These are phyloP conservation scores for Podospora fimiseda DNA, from an alignment of 495 filamentous ascomycete genomes.

Conservation along the genomic window DNA sequence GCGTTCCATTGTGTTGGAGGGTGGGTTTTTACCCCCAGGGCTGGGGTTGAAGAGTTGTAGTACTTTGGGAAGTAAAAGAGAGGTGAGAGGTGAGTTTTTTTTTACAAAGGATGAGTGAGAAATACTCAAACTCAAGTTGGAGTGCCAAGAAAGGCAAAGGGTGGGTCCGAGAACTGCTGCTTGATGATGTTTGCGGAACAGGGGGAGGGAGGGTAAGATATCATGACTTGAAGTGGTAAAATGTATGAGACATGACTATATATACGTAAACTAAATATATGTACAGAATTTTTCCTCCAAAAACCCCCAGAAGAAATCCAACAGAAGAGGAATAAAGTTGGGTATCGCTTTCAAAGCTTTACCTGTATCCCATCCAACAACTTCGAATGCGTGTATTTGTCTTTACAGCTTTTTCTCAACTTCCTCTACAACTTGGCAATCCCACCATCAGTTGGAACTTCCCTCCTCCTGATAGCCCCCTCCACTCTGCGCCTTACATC, in stretches of 20 bases:
- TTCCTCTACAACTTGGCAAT: slow-evolving; percentile 42
- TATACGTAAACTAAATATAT: too few relatives aligned
- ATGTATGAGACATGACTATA: too few relatives aligned
- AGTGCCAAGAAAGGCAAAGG: not conserved
- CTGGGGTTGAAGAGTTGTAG: not conserved
- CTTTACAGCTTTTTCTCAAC: not conserved
- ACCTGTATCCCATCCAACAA: too few relatives aligned
- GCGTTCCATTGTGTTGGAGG: slow-evolving; percentile 14
- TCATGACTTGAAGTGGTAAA: too few relatives aligned
- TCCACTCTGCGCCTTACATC: slow-evolving; percentile 28
- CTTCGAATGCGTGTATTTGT: not conserved
- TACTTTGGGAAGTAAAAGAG: not conserved
- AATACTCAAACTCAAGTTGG: slow-evolving; percentile 1
- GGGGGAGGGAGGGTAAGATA: too few relatives aligned
- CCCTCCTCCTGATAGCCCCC: slow-evolving; percentile 39
- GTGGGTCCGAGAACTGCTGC: too few relatives aligned
- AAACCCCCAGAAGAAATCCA: too few relatives aligned
- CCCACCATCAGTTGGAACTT: slow-evolving; percentile 31
- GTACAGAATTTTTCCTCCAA: too few relatives aligned
- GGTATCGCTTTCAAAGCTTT: too few relatives aligned
- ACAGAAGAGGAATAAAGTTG: too few relatives aligned
- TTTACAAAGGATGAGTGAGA: not conserved
- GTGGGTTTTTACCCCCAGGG: not conserved
- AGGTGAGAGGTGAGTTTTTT: not conserved
- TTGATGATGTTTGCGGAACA: too few relatives aligned